Conservation (phyloP, 1,284 basidiomycete genomes). For the Caloboletus inedulis region DNA sequence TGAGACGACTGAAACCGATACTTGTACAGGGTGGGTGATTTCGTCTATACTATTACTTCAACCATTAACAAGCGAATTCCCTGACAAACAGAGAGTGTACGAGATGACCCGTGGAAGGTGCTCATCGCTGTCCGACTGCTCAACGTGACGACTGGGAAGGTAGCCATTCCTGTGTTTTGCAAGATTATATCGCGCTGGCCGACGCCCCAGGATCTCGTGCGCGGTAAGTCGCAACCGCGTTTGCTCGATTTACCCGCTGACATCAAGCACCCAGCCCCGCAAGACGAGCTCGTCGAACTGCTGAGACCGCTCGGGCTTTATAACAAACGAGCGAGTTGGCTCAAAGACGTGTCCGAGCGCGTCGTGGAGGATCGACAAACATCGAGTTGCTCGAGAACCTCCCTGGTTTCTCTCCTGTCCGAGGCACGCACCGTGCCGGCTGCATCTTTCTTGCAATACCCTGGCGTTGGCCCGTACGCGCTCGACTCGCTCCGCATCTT, state of each 20-base stretch:
- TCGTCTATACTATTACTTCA: neutral
- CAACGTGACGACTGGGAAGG: conserved; percentile 32
- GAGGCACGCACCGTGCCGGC: conserved; percentile 20
- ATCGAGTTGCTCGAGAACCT: conserved; percentile 18
- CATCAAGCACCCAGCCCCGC: conserved; percentile 3
- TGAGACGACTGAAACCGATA: conserved; percentile 31
- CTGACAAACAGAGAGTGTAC: conserved; percentile 21
- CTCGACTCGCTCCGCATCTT: conserved; percentile 69
- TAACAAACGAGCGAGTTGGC: conserved; percentile 46
- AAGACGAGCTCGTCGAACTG: conserved; percentile 41
- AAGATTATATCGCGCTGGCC: conserved; percentile 50
- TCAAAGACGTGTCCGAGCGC: conserved; percentile 46
- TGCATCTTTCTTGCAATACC: conserved; percentile 51
- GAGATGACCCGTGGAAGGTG: conserved; percentile 32
- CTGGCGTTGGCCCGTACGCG: conserved; percentile 60
- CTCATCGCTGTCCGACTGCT: conserved; percentile 31
- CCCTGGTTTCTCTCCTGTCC: neutral
- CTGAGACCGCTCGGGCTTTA: conserved; percentile 54
- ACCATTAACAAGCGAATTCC: neutral
- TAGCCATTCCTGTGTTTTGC: conserved; percentile 44
- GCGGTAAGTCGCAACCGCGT: conserved; percentile 37
- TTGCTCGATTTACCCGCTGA: neutral
- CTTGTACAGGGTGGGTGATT: conserved; percentile 27
- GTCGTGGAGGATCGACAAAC: conserved; percentile 42
- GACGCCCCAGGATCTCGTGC: conserved; percentile 46